Evolutionary conservation across 164 flowering plant species (phyloP).

Genomic region (Euptelea pleiosperma): DNA sequence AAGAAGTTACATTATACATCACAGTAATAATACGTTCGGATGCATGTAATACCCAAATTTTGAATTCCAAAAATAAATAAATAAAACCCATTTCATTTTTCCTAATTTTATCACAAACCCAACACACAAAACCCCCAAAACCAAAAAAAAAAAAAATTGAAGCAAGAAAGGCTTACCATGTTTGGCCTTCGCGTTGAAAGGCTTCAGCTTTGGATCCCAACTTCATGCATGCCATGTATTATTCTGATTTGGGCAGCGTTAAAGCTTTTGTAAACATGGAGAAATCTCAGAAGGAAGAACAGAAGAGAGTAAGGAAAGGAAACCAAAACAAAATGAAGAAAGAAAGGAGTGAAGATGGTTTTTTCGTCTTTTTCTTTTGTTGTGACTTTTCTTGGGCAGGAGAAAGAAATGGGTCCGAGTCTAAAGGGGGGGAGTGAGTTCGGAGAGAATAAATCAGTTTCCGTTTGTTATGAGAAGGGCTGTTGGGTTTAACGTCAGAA

Average conservation of each 20-base stretch:
- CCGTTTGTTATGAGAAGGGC: not conserved
- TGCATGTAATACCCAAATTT: not conserved
- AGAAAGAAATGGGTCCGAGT: conserved; percentile 32
- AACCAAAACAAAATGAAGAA: not conserved
- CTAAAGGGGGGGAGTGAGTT: conserved; percentile 27
- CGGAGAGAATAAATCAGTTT: conserved; percentile 12
- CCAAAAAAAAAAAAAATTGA: not conserved
- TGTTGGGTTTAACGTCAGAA: not conserved
- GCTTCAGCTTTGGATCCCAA: conserved; percentile 60
- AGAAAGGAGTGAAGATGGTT: too few relatives aligned
- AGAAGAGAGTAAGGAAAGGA: not conserved
- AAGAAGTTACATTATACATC: too few relatives aligned
- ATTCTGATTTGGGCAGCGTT: not conserved
- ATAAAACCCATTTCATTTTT: not conserved
- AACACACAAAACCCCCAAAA: not conserved
- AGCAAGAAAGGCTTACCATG: conserved; percentile 33
- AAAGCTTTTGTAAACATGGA: not conserved
- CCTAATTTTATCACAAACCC: conserved; percentile 1
- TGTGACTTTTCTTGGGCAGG: not conserved
- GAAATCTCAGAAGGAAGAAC: not conserved
- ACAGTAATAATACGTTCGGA: too few relatives aligned
- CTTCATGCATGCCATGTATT: conserved; percentile 50
- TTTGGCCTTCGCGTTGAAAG: conserved; percentile 49
- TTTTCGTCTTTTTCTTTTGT: conserved; percentile 1
- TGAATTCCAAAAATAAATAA: not conserved